Conservation (phyloP, 306 rosid genomes). For the Gastrolobium bilobum region DNA sequence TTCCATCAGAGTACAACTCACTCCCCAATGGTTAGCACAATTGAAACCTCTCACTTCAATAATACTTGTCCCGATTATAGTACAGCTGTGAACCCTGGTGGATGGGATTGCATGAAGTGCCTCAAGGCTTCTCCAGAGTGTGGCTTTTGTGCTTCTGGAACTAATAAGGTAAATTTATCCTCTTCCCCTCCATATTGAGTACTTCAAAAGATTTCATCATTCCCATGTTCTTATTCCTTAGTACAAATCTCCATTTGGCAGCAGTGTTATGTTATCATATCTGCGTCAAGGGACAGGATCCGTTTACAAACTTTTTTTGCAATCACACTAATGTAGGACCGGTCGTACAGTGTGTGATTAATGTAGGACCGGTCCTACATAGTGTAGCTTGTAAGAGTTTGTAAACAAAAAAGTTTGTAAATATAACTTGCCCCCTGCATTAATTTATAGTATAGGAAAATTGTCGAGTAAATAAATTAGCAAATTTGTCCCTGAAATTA, state of each 20-base stretch:
- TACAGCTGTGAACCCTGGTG: not conserved
- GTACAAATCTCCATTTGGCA: not conserved
- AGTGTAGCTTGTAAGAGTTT: no score
- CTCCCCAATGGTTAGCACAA: slow-evolving; percentile 51
- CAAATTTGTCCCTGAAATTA: not conserved
- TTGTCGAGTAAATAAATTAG: no score
- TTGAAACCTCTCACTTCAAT: slow-evolving; percentile 51
- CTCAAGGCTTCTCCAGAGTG: slow-evolving; percentile 62
- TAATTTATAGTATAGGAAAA: not conserved
- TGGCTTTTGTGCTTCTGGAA: slow-evolving; percentile 63
- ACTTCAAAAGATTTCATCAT: not conserved
- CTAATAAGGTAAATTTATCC: slow-evolving; percentile 52
- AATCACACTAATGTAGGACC: no score
- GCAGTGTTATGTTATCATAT: no score
- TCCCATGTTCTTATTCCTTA: not conserved
- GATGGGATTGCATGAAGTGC: slow-evolving; percentile 69
- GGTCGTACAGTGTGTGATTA: no score
- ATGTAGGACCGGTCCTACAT: no score
- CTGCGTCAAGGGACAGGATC: no score
- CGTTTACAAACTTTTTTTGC: no score
- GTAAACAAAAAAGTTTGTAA: no score
- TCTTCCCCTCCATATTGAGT: not conserved
- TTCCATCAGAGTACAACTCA: slow-evolving; percentile 56
- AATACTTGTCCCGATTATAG: slow-evolving; percentile 61
- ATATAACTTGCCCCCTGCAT: no score